Evolutionary conservation across 73 alveolate genomes (phyloP).

Genomic region (Stentor roeselii): DNA sequence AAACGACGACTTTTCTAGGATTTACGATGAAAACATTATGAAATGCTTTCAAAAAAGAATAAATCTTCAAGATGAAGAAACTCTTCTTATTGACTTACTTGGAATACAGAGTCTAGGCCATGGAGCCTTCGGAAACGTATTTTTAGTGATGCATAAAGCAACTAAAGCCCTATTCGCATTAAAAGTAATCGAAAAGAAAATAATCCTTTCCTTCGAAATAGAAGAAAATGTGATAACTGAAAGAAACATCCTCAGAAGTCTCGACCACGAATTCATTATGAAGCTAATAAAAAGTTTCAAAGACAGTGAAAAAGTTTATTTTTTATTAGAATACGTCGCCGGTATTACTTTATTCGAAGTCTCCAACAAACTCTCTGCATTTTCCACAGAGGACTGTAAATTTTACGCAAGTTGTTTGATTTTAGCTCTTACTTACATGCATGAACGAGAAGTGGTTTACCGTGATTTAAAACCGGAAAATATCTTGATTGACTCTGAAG

Average conservation of each 20-base stretch:
- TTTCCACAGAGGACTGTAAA: background rate
- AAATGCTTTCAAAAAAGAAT: background rate
- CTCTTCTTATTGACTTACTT: background rate
- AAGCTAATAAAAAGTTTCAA: background rate
- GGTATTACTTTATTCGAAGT: background rate
- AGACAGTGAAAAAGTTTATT: background rate
- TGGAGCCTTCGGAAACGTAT: background rate
- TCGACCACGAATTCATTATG: background rate
- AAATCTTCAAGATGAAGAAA: background rate
- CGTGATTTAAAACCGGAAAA: conserved; percentile 61
- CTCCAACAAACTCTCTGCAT: background rate
- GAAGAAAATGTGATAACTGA: background rate
- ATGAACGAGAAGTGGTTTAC: conserved; percentile 31
- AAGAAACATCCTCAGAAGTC: background rate
- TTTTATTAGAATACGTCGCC: background rate
- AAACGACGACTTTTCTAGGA: background rate
- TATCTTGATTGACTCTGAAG: conserved; percentile 48
- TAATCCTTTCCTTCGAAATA: background rate
- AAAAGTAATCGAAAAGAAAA: no score
- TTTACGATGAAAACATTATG: background rate
- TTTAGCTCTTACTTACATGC: background rate
- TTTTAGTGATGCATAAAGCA: background rate
- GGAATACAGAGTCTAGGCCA: background rate
- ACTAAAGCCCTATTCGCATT: background rate
- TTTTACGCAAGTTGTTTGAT: background rate